Conservation (phyloP, 345 rosid species). For the Salix arbutifolia region DNA sequence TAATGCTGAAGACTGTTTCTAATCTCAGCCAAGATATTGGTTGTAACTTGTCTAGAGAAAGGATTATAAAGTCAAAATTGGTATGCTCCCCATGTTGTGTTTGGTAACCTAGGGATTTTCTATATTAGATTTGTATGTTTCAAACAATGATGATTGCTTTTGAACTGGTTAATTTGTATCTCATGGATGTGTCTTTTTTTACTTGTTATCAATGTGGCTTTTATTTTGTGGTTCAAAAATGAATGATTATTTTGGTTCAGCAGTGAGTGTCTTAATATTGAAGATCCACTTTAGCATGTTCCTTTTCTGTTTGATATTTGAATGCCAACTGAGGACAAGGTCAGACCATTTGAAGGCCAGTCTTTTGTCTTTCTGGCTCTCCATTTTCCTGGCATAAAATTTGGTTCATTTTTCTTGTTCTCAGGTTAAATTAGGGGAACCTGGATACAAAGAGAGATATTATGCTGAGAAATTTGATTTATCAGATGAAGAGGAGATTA, state of each 20-base stretch:
- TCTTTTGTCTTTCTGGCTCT: not conserved
- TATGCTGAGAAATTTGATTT: conserved; percentile 76
- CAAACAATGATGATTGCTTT: not conserved
- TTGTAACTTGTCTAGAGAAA: not conserved
- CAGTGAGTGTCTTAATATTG: not conserved
- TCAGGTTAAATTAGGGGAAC: conserved; percentile 90
- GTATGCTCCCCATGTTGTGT: not conserved
- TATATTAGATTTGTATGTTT: not conserved
- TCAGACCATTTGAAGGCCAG: not conserved
- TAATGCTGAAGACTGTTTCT: not conserved
- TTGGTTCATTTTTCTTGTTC: not conserved
- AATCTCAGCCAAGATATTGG: not conserved
- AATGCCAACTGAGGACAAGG: not conserved
- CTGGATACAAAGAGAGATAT: conserved; percentile 92
- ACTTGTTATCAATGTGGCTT: not conserved
- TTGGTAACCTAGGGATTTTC: not conserved
- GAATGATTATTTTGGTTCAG: not conserved
- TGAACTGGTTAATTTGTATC: not conserved
- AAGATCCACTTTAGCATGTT: not conserved
- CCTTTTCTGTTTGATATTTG: not conserved
- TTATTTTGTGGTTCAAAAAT: not conserved
- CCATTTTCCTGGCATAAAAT: not conserved
- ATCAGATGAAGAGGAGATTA: conserved; percentile 57
- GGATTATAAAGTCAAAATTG: not conserved
- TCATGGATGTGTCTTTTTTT: not conserved